Conservation (phyloP, 1,139 yeast genomes). For the Kluyveromyces marxianus region DNA sequence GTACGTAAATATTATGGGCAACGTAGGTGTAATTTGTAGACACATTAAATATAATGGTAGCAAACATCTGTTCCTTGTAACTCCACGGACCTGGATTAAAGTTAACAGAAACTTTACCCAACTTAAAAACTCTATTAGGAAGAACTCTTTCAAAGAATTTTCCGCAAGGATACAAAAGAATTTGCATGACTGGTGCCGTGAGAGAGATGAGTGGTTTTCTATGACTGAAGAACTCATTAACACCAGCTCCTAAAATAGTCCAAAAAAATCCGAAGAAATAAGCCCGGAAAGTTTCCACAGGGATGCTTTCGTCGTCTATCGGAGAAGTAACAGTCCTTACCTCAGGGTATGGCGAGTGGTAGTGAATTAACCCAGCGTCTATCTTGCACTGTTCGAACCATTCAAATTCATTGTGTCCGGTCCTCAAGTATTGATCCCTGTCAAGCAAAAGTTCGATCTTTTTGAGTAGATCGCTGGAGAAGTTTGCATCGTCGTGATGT, state of each 20-base stretch:
- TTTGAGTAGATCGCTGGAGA: constrained; percentile 35
- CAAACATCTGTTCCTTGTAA: constrained; percentile 61
- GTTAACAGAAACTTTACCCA: constrained; percentile 37
- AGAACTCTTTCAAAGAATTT: constrained; percentile 32
- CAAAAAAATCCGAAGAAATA: constrained; percentile 50
- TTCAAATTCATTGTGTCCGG: constrained; percentile 25
- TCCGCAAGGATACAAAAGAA: constrained; percentile 55
- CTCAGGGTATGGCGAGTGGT: constrained; percentile 57
- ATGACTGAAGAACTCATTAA: constrained; percentile 51
- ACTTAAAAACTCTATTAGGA: constrained; percentile 43
- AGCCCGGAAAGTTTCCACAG: constrained; percentile 51
- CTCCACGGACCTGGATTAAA: constrained; percentile 52
- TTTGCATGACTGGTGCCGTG: constrained; percentile 43
- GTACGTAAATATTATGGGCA: constrained; percentile 39
- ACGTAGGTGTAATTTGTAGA: constrained; percentile 40
- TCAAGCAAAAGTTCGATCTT: constrained; percentile 25
- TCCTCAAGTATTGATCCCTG: constrained; percentile 14
- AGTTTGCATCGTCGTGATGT: constrained; percentile 44
- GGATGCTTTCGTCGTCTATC: constrained; percentile 41
- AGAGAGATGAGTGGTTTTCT: constrained; percentile 48
- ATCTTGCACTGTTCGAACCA: constrained; percentile 21
- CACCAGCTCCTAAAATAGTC: constrained; percentile 47
- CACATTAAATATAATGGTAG: constrained; percentile 41
- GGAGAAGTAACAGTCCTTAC: constrained; percentile 53
- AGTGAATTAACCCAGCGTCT: constrained; percentile 43